Evolutionary conservation across 1,284 basidiomycete genomes (phyloP).

Genomic region (Malassezia furfur): DNA sequence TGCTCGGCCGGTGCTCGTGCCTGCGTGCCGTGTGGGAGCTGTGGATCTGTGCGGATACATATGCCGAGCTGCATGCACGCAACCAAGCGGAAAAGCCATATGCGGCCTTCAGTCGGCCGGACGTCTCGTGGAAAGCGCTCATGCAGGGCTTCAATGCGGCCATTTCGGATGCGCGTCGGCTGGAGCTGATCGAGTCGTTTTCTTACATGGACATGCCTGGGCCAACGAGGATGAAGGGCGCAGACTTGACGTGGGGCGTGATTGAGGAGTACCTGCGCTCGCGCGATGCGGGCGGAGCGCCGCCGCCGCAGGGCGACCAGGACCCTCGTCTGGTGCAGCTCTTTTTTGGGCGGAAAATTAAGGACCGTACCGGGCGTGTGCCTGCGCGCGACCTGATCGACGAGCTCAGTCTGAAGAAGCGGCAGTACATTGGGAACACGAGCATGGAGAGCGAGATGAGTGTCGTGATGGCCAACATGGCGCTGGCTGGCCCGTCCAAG

Average conservation of each 20-base stretch:
- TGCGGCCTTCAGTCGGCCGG: conserved; percentile 15
- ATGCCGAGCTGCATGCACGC: conserved; percentile 33
- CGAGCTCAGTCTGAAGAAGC: conserved; percentile 67
- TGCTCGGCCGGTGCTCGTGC: conserved; percentile 70
- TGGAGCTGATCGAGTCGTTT: conserved; percentile 66
- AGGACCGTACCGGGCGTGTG: conserved; percentile 6
- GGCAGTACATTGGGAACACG: conserved; percentile 81
- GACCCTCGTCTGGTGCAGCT: conserved; percentile 35
- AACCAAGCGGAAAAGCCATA: conserved; percentile 22
- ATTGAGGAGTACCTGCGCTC: conserved; percentile 73
- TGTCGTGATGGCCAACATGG: conserved; percentile 89
- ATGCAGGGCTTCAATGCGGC: conserved; percentile 35
- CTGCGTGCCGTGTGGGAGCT: conserved; percentile 59
- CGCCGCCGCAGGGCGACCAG: conserved; percentile 15
- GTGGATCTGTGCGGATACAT: conserved; percentile 40
- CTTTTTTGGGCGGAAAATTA: conserved; percentile 28
- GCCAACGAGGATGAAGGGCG: conserved; percentile 69
- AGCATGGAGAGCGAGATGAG: conserved; percentile 96
- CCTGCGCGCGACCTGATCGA: conserved; percentile 43
- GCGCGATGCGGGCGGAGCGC: conserved; percentile 2
- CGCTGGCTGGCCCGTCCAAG: conserved; percentile 74
- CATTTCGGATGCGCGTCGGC: conserved; percentile 23
- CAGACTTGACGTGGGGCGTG: conserved; percentile 67
- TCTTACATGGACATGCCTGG: conserved; percentile 75
- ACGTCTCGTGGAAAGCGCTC: conserved; percentile 33